Evolutionary conservation across 768 basidiomycete species (phyloP), one percentile per base, ranked within the genome.

Genomic region (Lactarius quietus): DNA sequence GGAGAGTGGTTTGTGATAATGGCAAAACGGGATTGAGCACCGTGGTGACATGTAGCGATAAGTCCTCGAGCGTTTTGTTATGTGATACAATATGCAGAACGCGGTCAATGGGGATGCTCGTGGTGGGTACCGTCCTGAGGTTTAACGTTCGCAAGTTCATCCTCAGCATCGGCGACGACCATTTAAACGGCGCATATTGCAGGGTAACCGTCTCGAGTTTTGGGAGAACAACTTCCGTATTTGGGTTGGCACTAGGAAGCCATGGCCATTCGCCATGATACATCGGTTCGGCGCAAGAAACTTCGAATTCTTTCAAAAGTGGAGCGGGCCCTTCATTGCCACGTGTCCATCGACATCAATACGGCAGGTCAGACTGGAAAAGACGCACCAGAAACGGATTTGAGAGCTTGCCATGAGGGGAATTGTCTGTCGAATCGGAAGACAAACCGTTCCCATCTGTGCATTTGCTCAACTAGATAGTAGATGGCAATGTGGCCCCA

Each of bases 401-500:
- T 88, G 68, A 93, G 80, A 9, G 91, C 89, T 63, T 80, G 78
- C 77, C 91, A 83, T 4, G 89, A 90, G 20, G 84, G 76, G 74
- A 92, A 92, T 38, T 87, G 86, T 73, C 84, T 87, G 71, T 91
- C 89, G 69, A 90, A 92, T 48, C 87, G 79, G 71, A 93, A 92
- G 14, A 92, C 82, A 70, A 93, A 93, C 28, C 90, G 81, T 72
- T 89, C 82, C 90, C 90, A 93, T 33, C 90, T 83, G 68, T 85
- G 85, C 85, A 92, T 92, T 73, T 91, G 88, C 69, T 89, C 84
- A 2, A 87, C 85, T 26, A 93, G 75, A 72, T 92, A 93, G 73
- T 82, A 91, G 53, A 92, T 84, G 0, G 87, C 88, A 36, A 93
- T 88, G 68, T 90, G 85, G 0, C 89, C 90, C 90, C 90, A 93